Percentiles rank a stretch among this genome's conserved stretches.
Conservation (phyloP, 345 rosid species). For the Gossypium sturtianum region DNA sequence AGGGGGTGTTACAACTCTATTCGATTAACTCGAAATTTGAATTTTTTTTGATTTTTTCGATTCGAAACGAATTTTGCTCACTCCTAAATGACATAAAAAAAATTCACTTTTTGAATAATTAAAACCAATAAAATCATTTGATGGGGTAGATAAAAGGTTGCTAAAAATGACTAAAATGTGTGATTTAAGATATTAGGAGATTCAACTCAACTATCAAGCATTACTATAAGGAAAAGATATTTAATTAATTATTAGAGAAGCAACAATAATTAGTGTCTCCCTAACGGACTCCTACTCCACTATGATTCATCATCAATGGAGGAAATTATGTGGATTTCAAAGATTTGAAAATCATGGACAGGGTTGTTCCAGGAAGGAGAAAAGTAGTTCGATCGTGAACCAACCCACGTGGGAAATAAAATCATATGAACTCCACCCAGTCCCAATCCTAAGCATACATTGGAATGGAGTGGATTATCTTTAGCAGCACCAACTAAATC, state of each 20-base stretch:
- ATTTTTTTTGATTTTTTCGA: too few relatives aligned
- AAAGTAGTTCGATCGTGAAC: not conserved
- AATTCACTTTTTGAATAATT: too few relatives aligned
- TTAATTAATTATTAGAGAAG: too few relatives aligned
- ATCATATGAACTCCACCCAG: not conserved
- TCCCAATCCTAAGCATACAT: not conserved
- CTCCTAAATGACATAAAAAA: too few relatives aligned
- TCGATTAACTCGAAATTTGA: too few relatives aligned
- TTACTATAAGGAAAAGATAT: too few relatives aligned
- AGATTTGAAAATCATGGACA: not conserved
- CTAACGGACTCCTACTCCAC: too few relatives aligned
- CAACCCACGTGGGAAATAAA: constrained; percentile 1
- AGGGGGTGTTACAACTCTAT: too few relatives aligned
- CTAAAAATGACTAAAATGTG: not conserved
- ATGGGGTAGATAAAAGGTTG: not conserved
- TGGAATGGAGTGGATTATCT: not conserved
- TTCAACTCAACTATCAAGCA: too few relatives aligned
- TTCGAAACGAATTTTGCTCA: too few relatives aligned
- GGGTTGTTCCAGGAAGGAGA: not conserved
- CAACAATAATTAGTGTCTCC: too few relatives aligned
- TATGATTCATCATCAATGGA: not conserved
- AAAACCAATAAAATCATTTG: not conserved
- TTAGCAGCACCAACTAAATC: not conserved
- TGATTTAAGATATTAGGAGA: too few relatives aligned
- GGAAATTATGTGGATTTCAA: not conserved